Conservation (phyloP, 116 monocot species). For the Cymodocea nodosa region DNA sequence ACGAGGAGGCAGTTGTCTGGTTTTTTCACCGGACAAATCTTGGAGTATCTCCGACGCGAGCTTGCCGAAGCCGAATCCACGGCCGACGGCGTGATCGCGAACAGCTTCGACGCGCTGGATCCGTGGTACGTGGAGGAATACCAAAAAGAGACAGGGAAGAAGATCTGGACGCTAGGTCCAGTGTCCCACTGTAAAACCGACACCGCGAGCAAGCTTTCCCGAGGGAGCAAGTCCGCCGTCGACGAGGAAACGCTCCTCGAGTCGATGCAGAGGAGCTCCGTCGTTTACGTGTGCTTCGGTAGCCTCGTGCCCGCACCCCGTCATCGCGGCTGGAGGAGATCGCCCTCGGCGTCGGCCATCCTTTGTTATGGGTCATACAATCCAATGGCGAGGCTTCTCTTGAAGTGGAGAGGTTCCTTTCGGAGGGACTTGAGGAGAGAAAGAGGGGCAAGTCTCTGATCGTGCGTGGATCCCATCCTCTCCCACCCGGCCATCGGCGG, state of each 20-base stretch:
- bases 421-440: slow-evolving; percentile 9
- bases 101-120: slow-evolving; percentile 41
- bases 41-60: no score
- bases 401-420: slow-evolving; percentile 7
- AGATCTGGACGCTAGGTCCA: slow-evolving; percentile 34
- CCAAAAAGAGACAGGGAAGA: slow-evolving; percentile 9
- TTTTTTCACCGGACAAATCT: no score
- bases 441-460: slow-evolving; percentile 1
- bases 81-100: slow-evolving; percentile 22
- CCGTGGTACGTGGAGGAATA: slow-evolving; percentile 16
- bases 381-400: background rate
- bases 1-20: no score
- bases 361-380: slow-evolving; percentile 12
- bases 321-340: background rate
- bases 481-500: slow-evolving; percentile 17
- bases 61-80: slow-evolving; percentile 2
- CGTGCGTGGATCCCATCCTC: slow-evolving; percentile 9
- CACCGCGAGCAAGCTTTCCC: no score
- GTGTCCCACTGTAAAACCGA: slow-evolving; percentile 12
- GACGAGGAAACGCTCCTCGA: slow-evolving; percentile 9
- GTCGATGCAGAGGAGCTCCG: slow-evolving; percentile 10
- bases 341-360: slow-evolving; percentile 7
- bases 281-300: slow-evolving; percentile 11
- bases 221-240: background rate
- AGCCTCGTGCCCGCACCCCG: slow-evolving; percentile 1